Base-by-base conservation (phyloP, 176 grass and related monocot genomes). In the Miscanthus lutarioriparius region DNA sequence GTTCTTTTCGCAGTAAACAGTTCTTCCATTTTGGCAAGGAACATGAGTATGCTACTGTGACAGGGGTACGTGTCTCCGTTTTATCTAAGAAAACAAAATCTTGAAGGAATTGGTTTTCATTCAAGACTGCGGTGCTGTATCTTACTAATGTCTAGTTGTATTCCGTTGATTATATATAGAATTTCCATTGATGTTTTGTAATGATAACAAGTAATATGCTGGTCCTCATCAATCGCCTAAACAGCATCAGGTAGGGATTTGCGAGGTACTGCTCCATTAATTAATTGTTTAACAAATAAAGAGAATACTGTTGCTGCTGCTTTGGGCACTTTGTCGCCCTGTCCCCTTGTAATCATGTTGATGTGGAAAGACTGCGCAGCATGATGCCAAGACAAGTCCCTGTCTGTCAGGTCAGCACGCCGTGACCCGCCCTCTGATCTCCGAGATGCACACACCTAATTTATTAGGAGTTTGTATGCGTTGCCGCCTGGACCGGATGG, bases 271-370 rank as follows among this genome's bases (percentile, higher is more conserved):
- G 1, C 58, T 45, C 11, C 2, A 12, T 45, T 45, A 45, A 40
- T 13, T 45, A 45, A 14, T 14, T 13, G 4, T 14, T 3, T 45
- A 23, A 2, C 10, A 40, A 70, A 40, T 1, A 5, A 33, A 19
- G n/a, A 2, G 5, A 3, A 27, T 3, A 72, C 39, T 37, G n/a
- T 33, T 53, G 63, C 40, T 51, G 64, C 19, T 64, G 49, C 64
- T 10, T 75, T 88, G 70, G 74, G 63, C 65, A 70, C 51, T 70
- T 81, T 89, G 76, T 54, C 72, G 53, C 69, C 51, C 12, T 63
- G 83, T 64, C 77, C 41, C 78, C 70, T 27, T 71, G 71, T 54
- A 86, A 89, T 82, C 72, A 89, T 89, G 64, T 5, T 72, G 71
- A 85, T 77, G 88, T 64, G 72, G 78, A 89, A 86, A 82, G 65